Evolutionary conservation across 2,329 filamentous ascomycete genomes (phyloP), one percentile per base, ranked within the genome.

Genomic region (Alternaria novae-zelandiae): DNA sequence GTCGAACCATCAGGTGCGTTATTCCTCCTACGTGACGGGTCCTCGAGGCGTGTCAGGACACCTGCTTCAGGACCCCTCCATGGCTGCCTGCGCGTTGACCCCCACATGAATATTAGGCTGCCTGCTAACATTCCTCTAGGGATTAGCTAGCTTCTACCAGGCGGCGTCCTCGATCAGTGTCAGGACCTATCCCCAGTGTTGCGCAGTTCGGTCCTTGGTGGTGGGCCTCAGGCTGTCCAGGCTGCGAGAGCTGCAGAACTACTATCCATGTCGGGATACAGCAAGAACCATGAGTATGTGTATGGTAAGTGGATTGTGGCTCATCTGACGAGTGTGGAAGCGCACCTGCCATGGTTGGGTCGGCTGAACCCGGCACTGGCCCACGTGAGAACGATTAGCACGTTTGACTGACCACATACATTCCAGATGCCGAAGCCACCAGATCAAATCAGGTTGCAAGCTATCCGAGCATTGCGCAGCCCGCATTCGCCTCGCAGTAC

Each of bases 251-350:
- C 69, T 67, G 70, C 67, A 79, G 79, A 83, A 79, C 80, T 89
- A 75, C 83, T 92, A 82, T 89, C 91, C 82, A 94, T 94, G 91
- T 91, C 92, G 81, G 90, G 90, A 82, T 94, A 93, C 86, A 85
- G 86, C 77, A 97, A 96, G 83, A 82, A 88, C 63, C 89, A 91
- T 80, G 86, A 90, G 80, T 91, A 90, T 80, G 87, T 94, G 84
- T 91, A 95, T 82, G 91, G 94, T 96, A 85, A 84, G 93, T 90
- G 63, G 64, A 64, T 51, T 70, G 71, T 65, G 67, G 80, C 81
- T 70, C 84, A 83, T 76, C 70, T 80, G 78, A 80, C 75, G 69
- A 69, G 66, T 65, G 61, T 61, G 56, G 57, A 70, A 69, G 71
- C 71, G 68, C 78, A 78, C 72, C 76, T 78, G 76, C 74, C 74